Evolutionary conservation across 2,329 filamentous ascomycete genomes (phyloP).

Genomic region (Periconia sp.): DNA sequence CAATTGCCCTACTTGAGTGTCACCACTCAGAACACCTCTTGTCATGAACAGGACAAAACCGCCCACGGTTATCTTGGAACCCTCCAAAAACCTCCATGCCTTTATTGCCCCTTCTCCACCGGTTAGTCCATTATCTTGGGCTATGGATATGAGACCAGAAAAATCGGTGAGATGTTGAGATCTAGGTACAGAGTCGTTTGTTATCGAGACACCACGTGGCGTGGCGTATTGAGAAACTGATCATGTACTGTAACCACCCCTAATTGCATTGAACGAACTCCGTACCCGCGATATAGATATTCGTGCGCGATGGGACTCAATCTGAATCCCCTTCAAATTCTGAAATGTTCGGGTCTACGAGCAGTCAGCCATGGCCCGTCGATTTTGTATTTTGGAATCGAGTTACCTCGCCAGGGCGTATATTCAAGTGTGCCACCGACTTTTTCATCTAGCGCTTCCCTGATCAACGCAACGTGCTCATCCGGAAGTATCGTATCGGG

Average conservation of each 20-base stretch:
- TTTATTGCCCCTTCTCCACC: constrained; percentile 7
- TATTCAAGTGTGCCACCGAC: constrained; percentile 50
- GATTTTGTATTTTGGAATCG: neutral
- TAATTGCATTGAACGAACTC: too few species aligned
- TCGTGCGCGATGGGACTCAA: neutral
- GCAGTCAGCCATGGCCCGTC: neutral
- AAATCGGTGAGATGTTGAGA: constrained; percentile 19
- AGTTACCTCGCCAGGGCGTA: constrained; percentile 46
- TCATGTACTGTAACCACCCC: too few species aligned
- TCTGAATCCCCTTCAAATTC: constrained; percentile 16
- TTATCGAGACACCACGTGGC: too few species aligned
- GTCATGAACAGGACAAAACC: constrained; percentile 6
- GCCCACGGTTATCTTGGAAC: constrained; percentile 8
- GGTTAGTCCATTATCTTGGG: constrained; percentile 9
- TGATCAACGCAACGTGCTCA: constrained; percentile 42
- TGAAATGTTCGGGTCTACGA: constrained; percentile 8
- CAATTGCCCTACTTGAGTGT: too few species aligned
- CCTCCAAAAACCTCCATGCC: constrained; percentile 11
- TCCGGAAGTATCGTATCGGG: constrained; percentile 45
- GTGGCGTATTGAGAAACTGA: too few species aligned
- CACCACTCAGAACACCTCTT: too few species aligned
- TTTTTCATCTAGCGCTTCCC: constrained; percentile 41
- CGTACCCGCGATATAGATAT: too few species aligned
- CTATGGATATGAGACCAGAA: constrained; percentile 14
- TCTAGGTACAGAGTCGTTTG: too few species aligned